Evolutionary conservation across 2,329 filamentous ascomycete genomes (phyloP), one percentile per base, ranked within the genome.

Genomic region (Juglanconis sp.): DNA sequence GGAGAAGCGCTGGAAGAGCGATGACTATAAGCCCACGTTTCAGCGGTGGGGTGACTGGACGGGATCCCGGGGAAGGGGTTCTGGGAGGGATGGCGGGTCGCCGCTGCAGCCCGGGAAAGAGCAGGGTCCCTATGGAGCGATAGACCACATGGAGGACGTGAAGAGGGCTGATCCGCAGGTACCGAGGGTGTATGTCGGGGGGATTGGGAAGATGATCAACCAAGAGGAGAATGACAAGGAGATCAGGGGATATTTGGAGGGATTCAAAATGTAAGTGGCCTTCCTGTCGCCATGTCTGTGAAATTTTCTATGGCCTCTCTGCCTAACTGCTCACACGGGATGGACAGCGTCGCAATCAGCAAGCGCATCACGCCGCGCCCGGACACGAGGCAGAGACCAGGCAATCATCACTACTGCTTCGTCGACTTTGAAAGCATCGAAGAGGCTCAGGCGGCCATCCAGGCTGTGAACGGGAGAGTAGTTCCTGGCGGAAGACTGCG

Each of bases 321-420:
- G 24, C 24, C 38, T 57, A 3, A 13, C 10, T 24, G 2, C 5
- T 36, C 24, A 47, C 30, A 15, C 10, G 6, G 8, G 35, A 61
- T 67, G 57, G 31, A n/a, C 49, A 73, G 68, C 6, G 64, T 71
- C 44, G 67, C 68, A 6, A 76, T 82, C 51, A 76, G 79, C 65
- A 82, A 82, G 65, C 74, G 79, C 17, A 88, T 83, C 76, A 87
- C 79, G 51, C 84, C 80, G 63, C 86, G 78, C 69, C 85, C 75
- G 67, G 84, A 72, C 67, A 87, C 79, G 60, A 76, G 74, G 32
- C 70, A 75, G n/a, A 75, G 77, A 46, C 74, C 77, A 0, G 84
- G 83, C 35, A 80, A 84, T 64, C 79, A 85, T 67, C 82, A 88
- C 72, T 88, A 85, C 71, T 84, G 84, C 66, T 89, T 88, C 61